Evolutionary conservation across 768 basidiomycete species (phyloP).

Genomic region (Dendrothele bispora): DNA sequence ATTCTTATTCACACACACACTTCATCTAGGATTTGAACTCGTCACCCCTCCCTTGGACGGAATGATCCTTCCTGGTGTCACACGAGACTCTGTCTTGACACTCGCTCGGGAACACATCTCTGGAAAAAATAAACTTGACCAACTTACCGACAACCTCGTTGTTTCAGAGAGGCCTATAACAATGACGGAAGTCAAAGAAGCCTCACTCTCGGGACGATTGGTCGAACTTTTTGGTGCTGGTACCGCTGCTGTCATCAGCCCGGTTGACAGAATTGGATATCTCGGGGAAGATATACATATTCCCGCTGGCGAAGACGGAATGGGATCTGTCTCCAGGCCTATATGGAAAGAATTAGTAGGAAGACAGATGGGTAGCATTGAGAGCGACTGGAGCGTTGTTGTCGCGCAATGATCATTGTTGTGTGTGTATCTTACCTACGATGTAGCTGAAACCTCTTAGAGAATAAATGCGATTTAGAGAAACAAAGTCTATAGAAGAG

Average conservation of each 20-base stretch:
- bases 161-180: slow-evolving; percentile 71
- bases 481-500: too few relatives aligned
- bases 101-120: slow-evolving; percentile 68
- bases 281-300: slow-evolving; percentile 61
- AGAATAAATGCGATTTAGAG: too few relatives aligned
- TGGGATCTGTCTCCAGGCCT: slow-evolving; percentile 77
- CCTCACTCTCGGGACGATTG: slow-evolving; percentile 57
- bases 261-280: slow-evolving; percentile 74
- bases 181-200: slow-evolving; percentile 72
- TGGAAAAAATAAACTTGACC: slow-evolving; percentile 39
- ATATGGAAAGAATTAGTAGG: slow-evolving; percentile 73
- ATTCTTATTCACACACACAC: not conserved
- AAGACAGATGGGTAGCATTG: slow-evolving; percentile 77
- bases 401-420: too few relatives aligned
- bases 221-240: slow-evolving; percentile 86
- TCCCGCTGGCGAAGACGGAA: slow-evolving; percentile 67
- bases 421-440: too few relatives aligned
- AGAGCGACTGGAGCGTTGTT: slow-evolving; percentile 77
- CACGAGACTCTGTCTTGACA: slow-evolving; percentile 78
- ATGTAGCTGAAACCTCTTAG: too few relatives aligned
- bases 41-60: slow-evolving; percentile 90
- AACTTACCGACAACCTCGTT: slow-evolving; percentile 54
- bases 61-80: slow-evolving; percentile 90
- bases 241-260: slow-evolving; percentile 76
- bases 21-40: slow-evolving; percentile 63